Evolutionary conservation across 371 early-diverging fungal species (phyloP).

Genomic region (Thermomucor indicae-seudaticae): DNA sequence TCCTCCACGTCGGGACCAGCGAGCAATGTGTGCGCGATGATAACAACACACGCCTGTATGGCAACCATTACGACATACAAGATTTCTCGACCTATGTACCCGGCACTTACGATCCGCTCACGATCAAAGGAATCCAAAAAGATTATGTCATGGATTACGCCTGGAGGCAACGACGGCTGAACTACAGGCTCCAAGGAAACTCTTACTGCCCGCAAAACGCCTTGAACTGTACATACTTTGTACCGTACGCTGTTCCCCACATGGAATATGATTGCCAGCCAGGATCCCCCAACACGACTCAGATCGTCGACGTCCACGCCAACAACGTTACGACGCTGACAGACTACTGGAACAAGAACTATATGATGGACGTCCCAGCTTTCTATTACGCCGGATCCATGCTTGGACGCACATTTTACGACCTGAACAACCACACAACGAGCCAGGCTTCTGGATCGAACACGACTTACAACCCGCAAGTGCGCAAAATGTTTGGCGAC

Average conservation of each 20-base stretch:
- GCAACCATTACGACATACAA: background rate
- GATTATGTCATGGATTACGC: background rate
- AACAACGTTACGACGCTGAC: conserved; percentile 1
- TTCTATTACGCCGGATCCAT: conserved; percentile 9
- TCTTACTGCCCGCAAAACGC: background rate
- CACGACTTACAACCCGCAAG: background rate
- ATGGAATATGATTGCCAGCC: conserved; percentile 2
- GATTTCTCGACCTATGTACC: background rate
- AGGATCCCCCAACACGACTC: conserved; percentile 4
- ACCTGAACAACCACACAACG: conserved; percentile 6
- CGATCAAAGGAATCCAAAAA: background rate
- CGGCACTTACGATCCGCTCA: background rate
- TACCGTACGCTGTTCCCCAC: background rate
- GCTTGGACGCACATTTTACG: conserved; percentile 6
- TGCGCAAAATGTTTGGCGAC: background rate
- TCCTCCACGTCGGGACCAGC: background rate
- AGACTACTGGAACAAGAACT: background rate
- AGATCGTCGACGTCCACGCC: conserved; percentile 3
- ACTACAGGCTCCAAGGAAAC: background rate
- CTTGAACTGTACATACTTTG: conserved; percentile 8
- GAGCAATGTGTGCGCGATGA: background rate
- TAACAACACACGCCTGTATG: background rate
- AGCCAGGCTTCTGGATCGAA: background rate
- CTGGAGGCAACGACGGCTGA: background rate
- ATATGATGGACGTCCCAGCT: background rate